phyloP scores from a whole-genome alignment of 306 rosid genomes.

The Trichosanthes truncata region DNA sequence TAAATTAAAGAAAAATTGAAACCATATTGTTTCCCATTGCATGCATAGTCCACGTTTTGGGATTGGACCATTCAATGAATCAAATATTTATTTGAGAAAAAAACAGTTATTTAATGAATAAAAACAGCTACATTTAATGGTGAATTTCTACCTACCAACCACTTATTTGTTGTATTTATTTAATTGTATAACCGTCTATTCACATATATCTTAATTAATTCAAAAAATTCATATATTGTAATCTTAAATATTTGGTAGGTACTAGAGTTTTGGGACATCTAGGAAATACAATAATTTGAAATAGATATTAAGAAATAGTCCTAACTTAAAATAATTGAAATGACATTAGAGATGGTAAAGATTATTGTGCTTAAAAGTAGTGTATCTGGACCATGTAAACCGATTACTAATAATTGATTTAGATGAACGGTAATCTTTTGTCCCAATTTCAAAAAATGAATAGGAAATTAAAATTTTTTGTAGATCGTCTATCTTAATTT shows the following conservation, averaged over 20 bases:
- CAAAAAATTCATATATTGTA: background rate
- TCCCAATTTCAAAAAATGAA: no score
- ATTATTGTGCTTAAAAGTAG: no score
- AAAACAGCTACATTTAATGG: background rate
- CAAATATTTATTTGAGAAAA: background rate
- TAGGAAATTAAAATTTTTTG: no score
- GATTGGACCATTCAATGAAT: background rate
- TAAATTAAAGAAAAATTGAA: background rate
- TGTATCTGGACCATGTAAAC: no score
- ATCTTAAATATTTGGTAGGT: background rate
- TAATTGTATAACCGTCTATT: background rate
- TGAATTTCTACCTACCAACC: background rate
- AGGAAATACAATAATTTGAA: background rate
- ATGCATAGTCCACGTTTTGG: background rate
- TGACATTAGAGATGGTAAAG: no score
- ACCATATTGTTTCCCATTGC: background rate
- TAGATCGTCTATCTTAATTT: no score
- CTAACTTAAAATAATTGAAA: no score
- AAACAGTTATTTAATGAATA: background rate
- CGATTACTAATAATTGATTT: no score
- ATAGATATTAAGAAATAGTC: background rate
- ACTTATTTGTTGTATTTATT: background rate
- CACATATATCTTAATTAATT: background rate
- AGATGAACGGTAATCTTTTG: no score
- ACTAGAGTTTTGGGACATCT: background rate